Evolutionary conservation across 352 stramenopile genomes (phyloP), one percentile per base, ranked within the genome.

Genomic region (Pythium coloratum): DNA sequence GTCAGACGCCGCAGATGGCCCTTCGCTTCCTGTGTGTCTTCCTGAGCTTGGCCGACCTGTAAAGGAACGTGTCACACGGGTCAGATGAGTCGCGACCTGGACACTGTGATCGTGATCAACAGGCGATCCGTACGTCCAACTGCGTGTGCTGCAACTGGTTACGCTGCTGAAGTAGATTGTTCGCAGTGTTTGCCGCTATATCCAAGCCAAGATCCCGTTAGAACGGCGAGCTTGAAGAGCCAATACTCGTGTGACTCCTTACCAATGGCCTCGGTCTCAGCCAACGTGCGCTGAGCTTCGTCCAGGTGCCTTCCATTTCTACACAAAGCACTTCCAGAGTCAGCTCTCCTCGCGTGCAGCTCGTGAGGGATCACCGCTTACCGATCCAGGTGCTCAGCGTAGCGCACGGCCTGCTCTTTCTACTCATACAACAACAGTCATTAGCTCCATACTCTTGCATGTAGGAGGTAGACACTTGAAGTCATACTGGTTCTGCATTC

Each of bases 191-290:
- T 12, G 73, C 73, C 16, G 84, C 84, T 92, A 30, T 1, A 32
- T 12, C 7, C 60, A 38, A 38, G 38, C 36, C 54, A 47, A 28
- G 18, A 34, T 28, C 42, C 16, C 3, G n/a, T 24, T 26, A 28
- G 9, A 26, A 24, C 20, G 20, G 20, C 20, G 20, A 24, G 20
- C 20, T 24, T 0, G 20, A 24, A 24, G 20, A 24, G 20, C 20
- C 20, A 24, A 24, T 24, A 24, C 20, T 24, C 20, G 20, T 24
- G 20, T 24, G 20, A 24, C 20, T n/a, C 26, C 71, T 44, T 61
- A 92, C 84, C 84, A 32, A 91, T 87, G 0, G 79, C 74, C 68
- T 92, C 84, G 0, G 84, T 92, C 51, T 91, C 77, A 6, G 82
- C 82, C 2, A 92, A 61, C n/a, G 82, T 92, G 20, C 82, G 80